These are phyloP conservation scores for Colletotrichum nymphaeae DNA, from an alignment of 2,329 filamentous ascomycete species.

Conservation along the genomic window DNA sequence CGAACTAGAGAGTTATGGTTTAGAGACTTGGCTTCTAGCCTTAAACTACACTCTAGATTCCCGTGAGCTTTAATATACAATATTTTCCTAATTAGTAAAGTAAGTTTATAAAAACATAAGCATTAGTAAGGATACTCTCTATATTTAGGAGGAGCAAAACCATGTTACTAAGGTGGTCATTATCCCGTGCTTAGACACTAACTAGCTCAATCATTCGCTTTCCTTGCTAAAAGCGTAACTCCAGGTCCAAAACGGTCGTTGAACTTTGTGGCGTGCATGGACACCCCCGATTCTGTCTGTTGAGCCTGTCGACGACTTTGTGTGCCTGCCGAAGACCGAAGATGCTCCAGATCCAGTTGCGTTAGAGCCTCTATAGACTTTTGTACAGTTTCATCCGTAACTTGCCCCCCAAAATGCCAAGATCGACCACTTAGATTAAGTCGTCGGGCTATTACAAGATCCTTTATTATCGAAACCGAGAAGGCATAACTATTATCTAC, in stretches of 20 bases:
- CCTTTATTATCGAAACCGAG: slow-evolving; percentile 40
- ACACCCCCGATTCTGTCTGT: neutral
- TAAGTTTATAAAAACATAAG: too few species aligned
- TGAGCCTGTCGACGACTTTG: neutral
- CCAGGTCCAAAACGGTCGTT: neutral
- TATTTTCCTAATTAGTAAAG: too few species aligned
- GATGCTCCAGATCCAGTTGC: slow-evolving; percentile 1
- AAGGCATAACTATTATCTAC: slow-evolving; percentile 39
- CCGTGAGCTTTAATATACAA: too few species aligned
- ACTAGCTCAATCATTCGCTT: too few species aligned
- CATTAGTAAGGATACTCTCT: too few species aligned
- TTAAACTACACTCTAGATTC: too few species aligned
- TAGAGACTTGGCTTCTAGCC: too few species aligned
- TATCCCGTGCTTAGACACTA: too few species aligned
- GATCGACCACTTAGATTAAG: slow-evolving; percentile 33
- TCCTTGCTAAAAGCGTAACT: neutral
- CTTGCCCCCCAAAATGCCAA: slow-evolving; percentile 15
- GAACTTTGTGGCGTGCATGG: neutral
- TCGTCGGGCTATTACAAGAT: slow-evolving; percentile 39
- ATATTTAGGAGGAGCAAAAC: too few species aligned
- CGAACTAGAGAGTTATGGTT: too few species aligned
- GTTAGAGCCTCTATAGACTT: slow-evolving; percentile 13
- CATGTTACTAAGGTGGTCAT: too few species aligned
- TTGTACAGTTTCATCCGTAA: slow-evolving; percentile 12
- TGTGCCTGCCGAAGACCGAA: neutral